Evolutionary conservation across 495 filamentous ascomycete genomes (phyloP).

Genomic region (Xylaria sp.): DNA sequence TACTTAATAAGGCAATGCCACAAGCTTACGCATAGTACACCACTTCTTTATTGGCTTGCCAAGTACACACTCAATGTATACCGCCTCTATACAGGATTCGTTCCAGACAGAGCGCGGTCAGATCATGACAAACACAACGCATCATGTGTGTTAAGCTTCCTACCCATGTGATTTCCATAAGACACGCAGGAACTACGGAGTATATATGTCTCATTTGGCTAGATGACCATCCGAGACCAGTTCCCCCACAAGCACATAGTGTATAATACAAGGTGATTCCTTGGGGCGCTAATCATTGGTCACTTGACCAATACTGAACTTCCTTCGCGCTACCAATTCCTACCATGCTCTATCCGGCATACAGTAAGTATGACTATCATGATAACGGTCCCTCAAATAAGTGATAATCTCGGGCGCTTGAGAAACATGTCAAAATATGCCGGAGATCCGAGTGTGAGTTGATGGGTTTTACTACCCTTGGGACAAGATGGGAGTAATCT

Average conservation of each 20-base stretch:
- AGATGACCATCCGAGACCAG: not conserved
- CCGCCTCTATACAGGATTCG: not conserved
- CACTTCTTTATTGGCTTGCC: not conserved
- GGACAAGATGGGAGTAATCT: not conserved
- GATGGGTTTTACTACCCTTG: not conserved
- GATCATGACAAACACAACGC: not conserved
- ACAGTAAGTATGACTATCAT: not conserved
- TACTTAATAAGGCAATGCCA: not conserved
- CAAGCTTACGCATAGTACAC: not conserved
- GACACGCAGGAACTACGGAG: not conserved
- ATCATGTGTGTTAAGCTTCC: not conserved
- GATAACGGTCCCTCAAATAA: not conserved
- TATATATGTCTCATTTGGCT: not conserved
- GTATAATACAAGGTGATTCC: not conserved
- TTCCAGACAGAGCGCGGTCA: not conserved
- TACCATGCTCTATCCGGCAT: not conserved
- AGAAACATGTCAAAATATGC: not conserved
- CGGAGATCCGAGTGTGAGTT: not conserved
- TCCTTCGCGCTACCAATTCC: slow-evolving; percentile 10
- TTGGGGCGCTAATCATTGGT: slow-evolving; percentile 2
- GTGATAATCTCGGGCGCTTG: not conserved
- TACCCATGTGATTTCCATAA: not conserved
- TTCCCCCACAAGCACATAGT: not conserved
- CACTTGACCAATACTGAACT: not conserved
- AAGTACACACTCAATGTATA: not conserved